These are phyloP conservation scores for Jackrogersella minutella DNA, from an alignment of 495 filamentous ascomycete species.

Conservation along the genomic window DNA sequence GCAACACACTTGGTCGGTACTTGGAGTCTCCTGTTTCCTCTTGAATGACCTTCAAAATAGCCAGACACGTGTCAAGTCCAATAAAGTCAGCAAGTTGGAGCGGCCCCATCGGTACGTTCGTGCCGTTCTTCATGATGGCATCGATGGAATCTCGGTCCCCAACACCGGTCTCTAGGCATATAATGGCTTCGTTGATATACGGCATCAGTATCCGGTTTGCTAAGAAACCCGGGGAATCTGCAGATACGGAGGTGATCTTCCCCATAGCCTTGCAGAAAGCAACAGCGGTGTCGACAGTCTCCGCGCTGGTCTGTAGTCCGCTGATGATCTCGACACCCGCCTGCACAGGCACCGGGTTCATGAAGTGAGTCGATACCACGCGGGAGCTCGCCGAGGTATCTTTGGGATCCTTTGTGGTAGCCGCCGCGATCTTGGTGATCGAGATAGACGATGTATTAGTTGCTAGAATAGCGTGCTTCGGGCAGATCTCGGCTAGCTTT, in stretches of 20 bases:
- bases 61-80: conserved; percentile 92
- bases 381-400: conserved; percentile 84
- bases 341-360: conserved; percentile 98
- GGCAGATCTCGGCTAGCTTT: conserved; percentile 81
- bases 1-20: conserved; percentile 84
- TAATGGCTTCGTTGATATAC: conserved; percentile 98
- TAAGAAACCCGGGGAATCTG: conserved; percentile 92
- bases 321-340: conserved; percentile 98
- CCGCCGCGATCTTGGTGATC: conserved; percentile 93
- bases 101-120: conserved; percentile 98
- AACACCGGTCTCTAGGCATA: conserved; percentile 93
- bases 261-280: conserved; percentile 90
- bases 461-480: conserved; percentile 88
- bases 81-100: conserved; percentile 96
- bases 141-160: conserved; percentile 91
- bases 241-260: conserved; percentile 86
- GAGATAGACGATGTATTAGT: conserved; percentile 98
- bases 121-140: conserved; percentile 98
- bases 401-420: conserved; percentile 76
- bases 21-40: conserved; percentile 93
- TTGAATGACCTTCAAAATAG: conserved; percentile 97
- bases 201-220: conserved; percentile 98
- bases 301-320: conserved; percentile 85
- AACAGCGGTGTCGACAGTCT: conserved; percentile 83
- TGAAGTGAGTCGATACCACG: conserved; percentile 97